Conservation (phyloP, 192 early-diverging fungal genomes). For the Cetraspora pellucida region DNA sequence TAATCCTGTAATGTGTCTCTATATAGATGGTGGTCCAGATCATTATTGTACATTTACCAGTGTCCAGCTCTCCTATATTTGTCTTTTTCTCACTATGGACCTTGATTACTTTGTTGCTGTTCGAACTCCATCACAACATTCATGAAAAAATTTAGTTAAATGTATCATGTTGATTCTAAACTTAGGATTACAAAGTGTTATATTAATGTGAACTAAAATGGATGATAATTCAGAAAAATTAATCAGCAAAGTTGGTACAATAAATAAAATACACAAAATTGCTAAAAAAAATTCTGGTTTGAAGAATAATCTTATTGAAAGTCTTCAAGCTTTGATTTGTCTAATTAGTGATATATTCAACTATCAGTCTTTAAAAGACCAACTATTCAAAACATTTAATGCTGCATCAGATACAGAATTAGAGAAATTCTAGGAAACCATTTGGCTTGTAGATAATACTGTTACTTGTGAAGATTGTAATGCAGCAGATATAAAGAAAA, state of each 20-base stretch:
- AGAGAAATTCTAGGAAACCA: neutral
- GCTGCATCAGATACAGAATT: slow-evolving; percentile 4
- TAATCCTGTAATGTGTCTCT: no score
- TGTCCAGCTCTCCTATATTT: no score
- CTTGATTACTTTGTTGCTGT: no score
- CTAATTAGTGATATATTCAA: neutral
- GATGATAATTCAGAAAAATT: neutral
- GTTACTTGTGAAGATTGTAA: neutral
- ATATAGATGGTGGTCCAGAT: no score
- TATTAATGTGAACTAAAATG: neutral
- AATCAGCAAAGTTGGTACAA: neutral
- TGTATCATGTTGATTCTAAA: no score
- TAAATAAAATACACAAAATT: neutral
- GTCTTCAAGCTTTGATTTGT: neutral
- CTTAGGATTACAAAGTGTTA: neutral
- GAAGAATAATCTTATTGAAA: neutral
- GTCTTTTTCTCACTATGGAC: no score
- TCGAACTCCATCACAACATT: no score
- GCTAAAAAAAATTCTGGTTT: neutral
- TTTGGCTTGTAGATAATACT: neutral
- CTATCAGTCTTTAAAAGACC: neutral
- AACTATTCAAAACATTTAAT: slow-evolving; percentile 1
- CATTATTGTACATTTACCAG: no score
- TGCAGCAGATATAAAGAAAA: neutral
- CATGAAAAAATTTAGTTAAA: no score